Conservation (phyloP, 257 asterid species). For the Ehretia macrophylla region DNA sequence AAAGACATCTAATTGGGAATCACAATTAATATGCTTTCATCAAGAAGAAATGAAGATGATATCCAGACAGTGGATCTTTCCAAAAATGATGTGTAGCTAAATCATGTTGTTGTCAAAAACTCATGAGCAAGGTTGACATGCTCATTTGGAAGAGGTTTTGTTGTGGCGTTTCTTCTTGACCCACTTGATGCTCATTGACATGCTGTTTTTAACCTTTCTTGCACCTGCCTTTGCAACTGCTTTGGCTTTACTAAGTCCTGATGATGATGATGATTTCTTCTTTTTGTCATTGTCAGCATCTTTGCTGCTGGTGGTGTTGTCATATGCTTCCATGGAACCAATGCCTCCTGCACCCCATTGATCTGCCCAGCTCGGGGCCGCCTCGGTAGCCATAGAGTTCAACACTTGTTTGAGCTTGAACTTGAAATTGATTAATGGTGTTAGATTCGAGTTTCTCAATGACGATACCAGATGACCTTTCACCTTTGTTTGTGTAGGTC, state of each 20-base stretch:
- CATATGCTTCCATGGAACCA: slow-evolving; percentile 57
- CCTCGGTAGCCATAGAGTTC: slow-evolving; percentile 46
- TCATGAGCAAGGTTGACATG: slow-evolving; percentile 2
- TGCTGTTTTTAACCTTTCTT: slow-evolving; percentile 58
- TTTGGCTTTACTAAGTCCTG: slow-evolving; percentile 64
- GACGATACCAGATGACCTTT: slow-evolving; percentile 15
- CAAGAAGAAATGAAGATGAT: no score
- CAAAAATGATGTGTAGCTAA: no score
- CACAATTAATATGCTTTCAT: no score
- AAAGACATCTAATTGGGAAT: no score
- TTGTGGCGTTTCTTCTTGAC: slow-evolving; percentile 63
- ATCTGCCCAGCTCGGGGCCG: slow-evolving; percentile 91
- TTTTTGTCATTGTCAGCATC: slow-evolving; percentile 36
- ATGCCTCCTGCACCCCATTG: slow-evolving; percentile 96
- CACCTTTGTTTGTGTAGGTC: slow-evolving; percentile 3
- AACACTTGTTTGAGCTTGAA: no score
- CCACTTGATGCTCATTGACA: slow-evolving; percentile 64
- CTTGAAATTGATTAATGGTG: neutral
- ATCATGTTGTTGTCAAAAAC: neutral
- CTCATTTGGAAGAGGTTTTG: slow-evolving; percentile 47
- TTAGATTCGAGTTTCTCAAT: slow-evolving; percentile 17
- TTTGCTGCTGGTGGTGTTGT: slow-evolving; percentile 24
- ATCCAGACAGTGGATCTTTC: no score
- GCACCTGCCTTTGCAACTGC: slow-evolving; percentile 56
- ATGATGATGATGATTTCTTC: slow-evolving; percentile 19